Evolutionary conservation across 73 alveolate genomes (phyloP), one percentile per base, ranked within the genome.

Genomic region (Uronychia binucleata): DNA sequence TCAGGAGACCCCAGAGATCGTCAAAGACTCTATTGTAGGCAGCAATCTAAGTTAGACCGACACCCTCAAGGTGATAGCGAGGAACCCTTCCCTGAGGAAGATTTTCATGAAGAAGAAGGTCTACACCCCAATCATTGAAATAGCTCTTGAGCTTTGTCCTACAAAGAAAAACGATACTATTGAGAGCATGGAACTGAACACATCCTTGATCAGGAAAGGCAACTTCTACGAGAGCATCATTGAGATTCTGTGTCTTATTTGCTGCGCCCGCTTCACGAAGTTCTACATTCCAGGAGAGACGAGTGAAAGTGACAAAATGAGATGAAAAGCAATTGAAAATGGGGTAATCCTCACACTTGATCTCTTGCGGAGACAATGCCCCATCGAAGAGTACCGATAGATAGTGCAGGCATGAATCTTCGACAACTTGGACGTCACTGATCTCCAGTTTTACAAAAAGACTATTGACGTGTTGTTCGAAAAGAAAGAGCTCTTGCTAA

Each of bases 261-360:
- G 90, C 79, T 59, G 84, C 1, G 90, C 75, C 26, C 75, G 75
- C 33, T 59, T 78, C 25, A 83, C 75, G 28, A 74, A 82, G 33
- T 83, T 83, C 79, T 83, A 83, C 34, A 83, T 83, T 0, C 90
- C 90, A 32, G 90, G 90, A 28, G 90, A 83, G 60, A 83, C 90
- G 30, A 83, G 75, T 31, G 57, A 59, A 19, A 85, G 75, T n/a
- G 90, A 83, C 32, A 83, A 76, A 33, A 30, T 83, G 67, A 83
- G 85, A 35, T 75, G 75, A 30, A 31, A 28, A 27, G 30, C 90
- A 1, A 59, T 76, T 76, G 90, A 83, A 26, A 83, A 83, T 31
- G 90, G 90, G 26, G 33, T 83, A 5, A 33, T 83, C 30, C 78
- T 82, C 5, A 46, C 67, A 11, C 67, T 46, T 5, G 67, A 46